These are phyloP conservation scores for Cladosporium sp. DNA, from an alignment of 2,329 filamentous ascomycete genomes.

Conservation along the genomic window DNA sequence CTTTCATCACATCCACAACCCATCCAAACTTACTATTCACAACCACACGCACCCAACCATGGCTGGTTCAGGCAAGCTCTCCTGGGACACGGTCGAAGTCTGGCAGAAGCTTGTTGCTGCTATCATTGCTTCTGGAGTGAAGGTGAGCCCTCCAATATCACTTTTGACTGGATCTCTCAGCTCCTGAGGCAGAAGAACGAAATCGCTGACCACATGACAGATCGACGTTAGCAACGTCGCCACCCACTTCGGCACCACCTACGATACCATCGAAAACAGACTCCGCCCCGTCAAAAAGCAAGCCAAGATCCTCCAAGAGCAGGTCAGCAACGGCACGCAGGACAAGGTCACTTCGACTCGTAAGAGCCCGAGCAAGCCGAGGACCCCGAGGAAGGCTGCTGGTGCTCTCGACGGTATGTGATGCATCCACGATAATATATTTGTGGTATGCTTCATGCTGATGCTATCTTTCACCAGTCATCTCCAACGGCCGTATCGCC, in stretches of 20 bases:
- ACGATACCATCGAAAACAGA: slow-evolving; percentile 51
- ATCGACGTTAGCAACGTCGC: slow-evolving; percentile 50
- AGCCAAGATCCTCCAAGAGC: slow-evolving; percentile 41
- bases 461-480: background rate
- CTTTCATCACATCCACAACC: background rate
- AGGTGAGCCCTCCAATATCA: slow-evolving; percentile 30
- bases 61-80: slow-evolving; percentile 13
- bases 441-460: background rate
- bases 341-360: slow-evolving; percentile 22
- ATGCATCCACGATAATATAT: background rate
- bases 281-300: slow-evolving; percentile 49
- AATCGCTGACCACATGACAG: slow-evolving; percentile 34
- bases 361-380: slow-evolving; percentile 29
- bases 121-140: slow-evolving; percentile 42
- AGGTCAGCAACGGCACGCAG: slow-evolving; percentile 27
- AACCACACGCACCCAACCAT: background rate
- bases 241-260: slow-evolving; percentile 49
- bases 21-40: background rate
- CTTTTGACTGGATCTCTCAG: too few species aligned
- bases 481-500: slow-evolving; percentile 29
- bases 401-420: slow-evolving; percentile 12
- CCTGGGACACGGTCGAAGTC: slow-evolving; percentile 21
- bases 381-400: slow-evolving; percentile 13
- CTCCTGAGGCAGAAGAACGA: too few species aligned
- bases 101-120: slow-evolving; percentile 44